A percentile compares a stretch with the other conserved stretches of the same genome.
Evolutionary conservation across 108 stramenopile species (phyloP).

Genomic region (Thalassiosira profunda): DNA sequence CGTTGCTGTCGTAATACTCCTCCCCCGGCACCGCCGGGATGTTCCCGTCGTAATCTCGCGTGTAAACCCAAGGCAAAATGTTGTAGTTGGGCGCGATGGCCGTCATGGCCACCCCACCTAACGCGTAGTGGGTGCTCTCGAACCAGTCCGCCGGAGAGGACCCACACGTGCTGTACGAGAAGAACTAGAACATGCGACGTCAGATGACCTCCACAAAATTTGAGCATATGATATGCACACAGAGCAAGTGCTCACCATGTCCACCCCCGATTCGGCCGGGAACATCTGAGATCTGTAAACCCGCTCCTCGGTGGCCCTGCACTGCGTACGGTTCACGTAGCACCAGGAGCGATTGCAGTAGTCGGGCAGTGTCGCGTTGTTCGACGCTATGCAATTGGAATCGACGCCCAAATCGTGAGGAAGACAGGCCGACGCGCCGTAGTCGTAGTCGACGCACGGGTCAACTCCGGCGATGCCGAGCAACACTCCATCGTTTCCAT

Average conservation of each 20-base stretch:
- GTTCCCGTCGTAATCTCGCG: too few species aligned
- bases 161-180: background rate
- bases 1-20: slow-evolving; percentile 2
- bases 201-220: slow-evolving; percentile 5
- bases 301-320: background rate
- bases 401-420: background rate
- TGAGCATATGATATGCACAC: too few species aligned
- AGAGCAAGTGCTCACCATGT: too few species aligned
- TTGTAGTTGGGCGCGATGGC: background rate
- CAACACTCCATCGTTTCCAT: background rate
- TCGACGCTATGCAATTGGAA: too few species aligned
- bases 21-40: background rate
- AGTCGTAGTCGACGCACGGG: background rate
- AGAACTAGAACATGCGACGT: slow-evolving; percentile 11
- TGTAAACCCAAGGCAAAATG: background rate
- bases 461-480: background rate
- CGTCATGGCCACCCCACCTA: background rate
- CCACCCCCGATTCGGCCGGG: slow-evolving; percentile 1
- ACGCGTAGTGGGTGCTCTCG: background rate
- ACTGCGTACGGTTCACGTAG: background rate
- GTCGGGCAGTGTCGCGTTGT: background rate
- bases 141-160: too few species aligned
- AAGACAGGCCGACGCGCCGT: background rate
- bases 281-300: too few species aligned
- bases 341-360: slow-evolving; percentile 2